These are phyloP conservation scores for Claviceps cyperi DNA, from an alignment of 2,329 filamentous ascomycete species.

Conservation along the genomic window DNA sequence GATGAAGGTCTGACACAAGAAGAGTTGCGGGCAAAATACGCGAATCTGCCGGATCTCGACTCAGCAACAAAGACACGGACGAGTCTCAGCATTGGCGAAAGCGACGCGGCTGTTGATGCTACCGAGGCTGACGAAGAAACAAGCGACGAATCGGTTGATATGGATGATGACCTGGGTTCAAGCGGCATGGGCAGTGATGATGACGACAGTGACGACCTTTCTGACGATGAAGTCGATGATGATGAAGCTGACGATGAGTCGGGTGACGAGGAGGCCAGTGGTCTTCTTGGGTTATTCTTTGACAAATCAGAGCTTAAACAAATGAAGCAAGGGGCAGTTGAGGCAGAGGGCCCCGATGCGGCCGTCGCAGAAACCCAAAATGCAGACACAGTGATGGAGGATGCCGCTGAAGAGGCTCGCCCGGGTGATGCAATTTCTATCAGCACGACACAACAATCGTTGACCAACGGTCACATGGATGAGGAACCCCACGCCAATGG, in stretches of 20 bases:
- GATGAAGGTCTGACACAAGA: slow-evolving; percentile 56
- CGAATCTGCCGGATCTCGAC: slow-evolving; percentile 39
- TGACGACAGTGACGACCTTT: slow-evolving; percentile 18
- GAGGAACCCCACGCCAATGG: background rate
- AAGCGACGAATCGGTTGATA: slow-evolving; percentile 51
- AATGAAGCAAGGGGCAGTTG: slow-evolving; percentile 28
- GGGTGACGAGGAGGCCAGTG: slow-evolving; percentile 26
- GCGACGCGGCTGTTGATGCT: slow-evolving; percentile 14
- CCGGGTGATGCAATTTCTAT: background rate
- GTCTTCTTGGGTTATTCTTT: slow-evolving; percentile 43
- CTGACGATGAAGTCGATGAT: slow-evolving; percentile 26
- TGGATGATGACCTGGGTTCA: slow-evolving; percentile 52
- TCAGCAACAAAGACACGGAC: slow-evolving; percentile 12
- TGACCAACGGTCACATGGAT: background rate
- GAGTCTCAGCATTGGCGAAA: slow-evolving; percentile 8
- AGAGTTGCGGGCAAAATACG: slow-evolving; percentile 54
- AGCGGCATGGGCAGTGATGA: slow-evolving; percentile 34
- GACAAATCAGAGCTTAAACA: slow-evolving; percentile 42
- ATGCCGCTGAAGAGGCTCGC: background rate
- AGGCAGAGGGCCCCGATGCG: slow-evolving; percentile 5
- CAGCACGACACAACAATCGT: background rate
- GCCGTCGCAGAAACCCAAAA: slow-evolving; percentile 9
- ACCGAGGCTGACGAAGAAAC: slow-evolving; percentile 29
- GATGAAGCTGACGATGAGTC: slow-evolving; percentile 31
- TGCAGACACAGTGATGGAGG: slow-evolving; percentile 9